phyloP scores from a whole-genome alignment of 2,329 filamentous ascomycete genomes.

The Stachybotrys echinatus region DNA sequence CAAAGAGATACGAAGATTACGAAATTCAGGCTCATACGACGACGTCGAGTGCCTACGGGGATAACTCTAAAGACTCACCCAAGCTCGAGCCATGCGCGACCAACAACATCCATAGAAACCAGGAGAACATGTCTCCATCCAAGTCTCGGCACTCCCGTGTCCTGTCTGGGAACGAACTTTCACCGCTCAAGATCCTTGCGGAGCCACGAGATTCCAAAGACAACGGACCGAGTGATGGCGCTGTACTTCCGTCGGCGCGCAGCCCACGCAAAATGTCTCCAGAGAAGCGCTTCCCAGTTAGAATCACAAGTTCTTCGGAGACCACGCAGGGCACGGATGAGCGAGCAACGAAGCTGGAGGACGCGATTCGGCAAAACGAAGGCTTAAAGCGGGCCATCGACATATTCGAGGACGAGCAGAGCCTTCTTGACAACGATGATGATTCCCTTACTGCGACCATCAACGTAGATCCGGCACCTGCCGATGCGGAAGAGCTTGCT shows the following conservation, averaged over 20 bases:
- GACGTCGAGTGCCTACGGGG: constrained; percentile 8
- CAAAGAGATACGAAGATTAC: constrained; percentile 14
- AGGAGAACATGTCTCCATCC: constrained; percentile 42
- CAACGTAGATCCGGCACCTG: constrained; percentile 17
- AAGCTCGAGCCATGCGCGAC: constrained; percentile 22
- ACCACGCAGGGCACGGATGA: constrained; percentile 19
- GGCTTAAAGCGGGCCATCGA: constrained; percentile 55
- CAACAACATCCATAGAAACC: constrained; percentile 25
- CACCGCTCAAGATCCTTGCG: constrained; percentile 51
- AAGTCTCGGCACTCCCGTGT: constrained; percentile 50
- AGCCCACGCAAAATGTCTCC: constrained; percentile 45
- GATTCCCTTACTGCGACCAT: constrained; percentile 15
- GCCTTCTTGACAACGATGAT: constrained; percentile 20
- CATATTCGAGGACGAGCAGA: constrained; percentile 54
- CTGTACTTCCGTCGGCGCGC: constrained; percentile 25
- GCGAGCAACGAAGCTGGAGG: constrained; percentile 42
- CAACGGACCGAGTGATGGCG: constrained; percentile 12
- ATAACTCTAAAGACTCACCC: constrained; percentile 14
- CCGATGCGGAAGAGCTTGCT: constrained; percentile 23
- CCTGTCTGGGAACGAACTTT: constrained; percentile 51
- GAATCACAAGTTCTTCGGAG: constrained; percentile 35
- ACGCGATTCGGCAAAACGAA: constrained; percentile 49
- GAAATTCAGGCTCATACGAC: constrained; percentile 14
- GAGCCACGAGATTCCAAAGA: constrained; percentile 21
- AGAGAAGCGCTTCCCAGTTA: constrained; percentile 57